Base-by-base conservation (phyloP, 345 rosid genomes). In the Diplotaxis tenuifolia region DNA sequence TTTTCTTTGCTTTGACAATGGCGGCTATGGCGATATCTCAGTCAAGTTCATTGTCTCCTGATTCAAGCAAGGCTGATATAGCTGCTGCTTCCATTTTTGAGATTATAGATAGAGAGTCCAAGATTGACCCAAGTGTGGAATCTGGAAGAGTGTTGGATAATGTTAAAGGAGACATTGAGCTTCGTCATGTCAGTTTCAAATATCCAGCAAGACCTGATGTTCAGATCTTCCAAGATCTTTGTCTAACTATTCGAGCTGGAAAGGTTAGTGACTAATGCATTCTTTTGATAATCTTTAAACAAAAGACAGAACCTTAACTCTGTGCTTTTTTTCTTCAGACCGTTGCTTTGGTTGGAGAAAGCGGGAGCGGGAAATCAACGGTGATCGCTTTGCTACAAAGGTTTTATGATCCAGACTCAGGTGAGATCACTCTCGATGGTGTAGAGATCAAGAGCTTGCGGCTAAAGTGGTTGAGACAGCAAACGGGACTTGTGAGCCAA, bases 311-410 rank as follows among this genome's bases (percentile, higher is more conserved):
- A 70, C 31, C 12, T 36, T 59, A 47, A 22, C 19, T 62, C 61
- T 63, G 54, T 52, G n/a, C n/a, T 9, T 62, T 32, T 0, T 10
- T 9, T 22, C 80, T 66, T 9, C 86, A 92, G 96, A 86, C 92
- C 5, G 87, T 89, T 56, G 98, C 98, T 60, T 63, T 89, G 63
- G 98, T 92, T 49, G 96, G 96, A 73, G 98, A 89, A 75, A 92
- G 98, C 22, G 96, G 98, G 9, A 74, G 96, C 40, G 98, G 98
- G 10, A 92, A 92, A 78, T 92, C 98, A 21, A 89, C 96, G 0
- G 94, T 87, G 40, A 82, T 92, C 2, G 74, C 98, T 4, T 70
- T 92, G 79, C 22, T 92, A 80, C 96, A 88, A 63, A 81, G 98
- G 50, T 92, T 89, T 63, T 92, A 92, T 38, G 87, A 90, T 77